A percentile compares a stretch with the other conserved stretches of the same genome.
These are phyloP conservation scores for Boletus smithii DNA, from an alignment of 1,284 basidiomycete genomes.

Conservation along the genomic window DNA sequence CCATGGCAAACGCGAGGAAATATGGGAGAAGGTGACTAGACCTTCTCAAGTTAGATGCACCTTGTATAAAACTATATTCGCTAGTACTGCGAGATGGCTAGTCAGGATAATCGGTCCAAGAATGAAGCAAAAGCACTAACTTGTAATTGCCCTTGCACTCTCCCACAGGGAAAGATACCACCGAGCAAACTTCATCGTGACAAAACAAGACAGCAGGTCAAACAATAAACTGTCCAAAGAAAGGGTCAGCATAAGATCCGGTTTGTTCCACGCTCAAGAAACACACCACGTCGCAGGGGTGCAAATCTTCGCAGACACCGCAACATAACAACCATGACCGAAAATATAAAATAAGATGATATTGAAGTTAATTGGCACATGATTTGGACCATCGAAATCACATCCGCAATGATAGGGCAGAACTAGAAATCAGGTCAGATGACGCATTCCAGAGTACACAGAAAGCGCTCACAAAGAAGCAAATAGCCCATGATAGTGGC, in stretches of 20 bases:
- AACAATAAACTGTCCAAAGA: constrained; percentile 8
- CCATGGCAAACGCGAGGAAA: neutral
- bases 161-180: neutral
- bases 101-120: neutral
- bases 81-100: constrained; percentile 8
- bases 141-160: neutral
- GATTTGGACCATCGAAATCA: constrained; percentile 18
- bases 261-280: neutral
- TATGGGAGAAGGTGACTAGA: neutral
- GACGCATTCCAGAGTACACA: neutral
- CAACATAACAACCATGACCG: constrained; percentile 8
- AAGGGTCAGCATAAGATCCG: neutral
- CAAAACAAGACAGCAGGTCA: neutral
- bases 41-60: neutral
- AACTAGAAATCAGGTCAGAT: constrained; percentile 20
- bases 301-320: constrained; percentile 4
- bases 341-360: constrained; percentile 17
- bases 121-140: constrained; percentile 2
- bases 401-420: constrained; percentile 21
- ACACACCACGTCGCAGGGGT: constrained; percentile 18
- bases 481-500: constrained; percentile 18
- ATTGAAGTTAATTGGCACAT: constrained; percentile 18
- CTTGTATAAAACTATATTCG: constrained; percentile 3
- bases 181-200: constrained; percentile 2
- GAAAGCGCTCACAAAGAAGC: constrained; percentile 20